Evolutionary conservation across 1,284 basidiomycete genomes (phyloP).

Genomic region (Malassezia arunalokei): DNA sequence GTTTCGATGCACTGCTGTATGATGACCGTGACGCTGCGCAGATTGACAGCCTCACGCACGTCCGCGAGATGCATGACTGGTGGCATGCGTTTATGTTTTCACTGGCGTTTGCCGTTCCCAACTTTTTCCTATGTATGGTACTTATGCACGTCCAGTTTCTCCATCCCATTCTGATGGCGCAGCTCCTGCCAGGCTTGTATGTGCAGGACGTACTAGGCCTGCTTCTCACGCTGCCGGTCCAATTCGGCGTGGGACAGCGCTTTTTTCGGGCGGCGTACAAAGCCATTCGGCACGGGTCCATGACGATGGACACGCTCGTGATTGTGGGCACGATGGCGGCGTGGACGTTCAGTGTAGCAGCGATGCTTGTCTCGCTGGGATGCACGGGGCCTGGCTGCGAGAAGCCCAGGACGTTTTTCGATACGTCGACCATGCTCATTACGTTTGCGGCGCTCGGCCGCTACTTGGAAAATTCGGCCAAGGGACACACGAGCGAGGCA

Average conservation of each 20-base stretch:
- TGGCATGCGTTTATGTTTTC: conserved; percentile 65
- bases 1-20: conserved; percentile 74
- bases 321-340: conserved; percentile 88
- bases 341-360: conserved; percentile 72
- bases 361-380: conserved; percentile 50
- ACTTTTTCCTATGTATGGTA: conserved; percentile 84
- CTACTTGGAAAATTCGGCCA: conserved; percentile 89
- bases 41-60: conserved; percentile 73
- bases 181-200: conserved; percentile 52
- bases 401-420: conserved; percentile 84
- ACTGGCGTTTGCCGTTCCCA: conserved; percentile 71
- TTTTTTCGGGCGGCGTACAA: conserved; percentile 87
- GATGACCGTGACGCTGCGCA: conserved; percentile 75
- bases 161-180: conserved; percentile 33
- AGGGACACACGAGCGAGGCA: conserved; percentile 90
- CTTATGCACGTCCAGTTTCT: conserved; percentile 53
- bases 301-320: conserved; percentile 84
- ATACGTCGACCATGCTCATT: conserved; percentile 97
- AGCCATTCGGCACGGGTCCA: conserved; percentile 70
- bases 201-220: conserved; percentile 72
- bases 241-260: conserved; percentile 75
- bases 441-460: conserved; percentile 91
- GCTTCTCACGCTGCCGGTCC: conserved; percentile 75
- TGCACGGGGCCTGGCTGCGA: conserved; percentile 50
- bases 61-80: conserved; percentile 87